Conservation (phyloP, 768 basidiomycete species). For the Boletus edulis region DNA sequence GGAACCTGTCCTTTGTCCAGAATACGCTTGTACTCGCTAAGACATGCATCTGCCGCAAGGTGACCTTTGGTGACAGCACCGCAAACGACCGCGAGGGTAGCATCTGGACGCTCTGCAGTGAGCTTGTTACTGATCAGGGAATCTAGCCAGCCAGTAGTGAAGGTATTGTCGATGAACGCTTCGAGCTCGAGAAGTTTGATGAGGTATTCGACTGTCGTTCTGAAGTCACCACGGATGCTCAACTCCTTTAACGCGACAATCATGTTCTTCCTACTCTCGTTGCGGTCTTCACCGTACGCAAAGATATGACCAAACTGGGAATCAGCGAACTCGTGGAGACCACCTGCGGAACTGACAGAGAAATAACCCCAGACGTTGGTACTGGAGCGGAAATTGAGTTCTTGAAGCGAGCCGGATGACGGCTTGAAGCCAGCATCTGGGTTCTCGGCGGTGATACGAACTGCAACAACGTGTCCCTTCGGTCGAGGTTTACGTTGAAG, state of each 20-base stretch:
- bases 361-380: slow-evolving; percentile 99
- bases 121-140: slow-evolving; percentile 95
- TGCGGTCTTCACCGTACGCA: slow-evolving; percentile 94
- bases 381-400: slow-evolving; percentile 98
- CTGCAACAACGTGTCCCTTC: slow-evolving; percentile 98
- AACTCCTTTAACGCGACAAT: slow-evolving; percentile 98
- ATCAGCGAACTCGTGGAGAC: slow-evolving; percentile 98
- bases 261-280: slow-evolving; percentile 98
- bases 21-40: slow-evolving; percentile 90
- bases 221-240: slow-evolving; percentile 97
- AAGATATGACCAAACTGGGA: slow-evolving; percentile 99
- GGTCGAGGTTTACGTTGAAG: slow-evolving; percentile 94
- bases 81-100: slow-evolving; percentile 90
- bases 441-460: slow-evolving; percentile 99
- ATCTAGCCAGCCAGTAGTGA: slow-evolving; percentile 99
- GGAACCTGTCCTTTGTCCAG: slow-evolving; percentile 99
- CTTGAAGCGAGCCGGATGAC: slow-evolving; percentile 93
- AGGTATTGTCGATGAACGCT: slow-evolving; percentile 94
- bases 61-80: slow-evolving; percentile 96
- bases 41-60: slow-evolving; percentile 84
- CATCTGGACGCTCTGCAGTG: slow-evolving; percentile 94
- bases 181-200: slow-evolving; percentile 96
- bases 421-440: slow-evolving; percentile 99
- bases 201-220: slow-evolving; percentile 97
- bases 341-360: slow-evolving; percentile 93